Evolutionary conservation across 352 stramenopile genomes (phyloP).

Genomic region (Pythium chondricola): DNA sequence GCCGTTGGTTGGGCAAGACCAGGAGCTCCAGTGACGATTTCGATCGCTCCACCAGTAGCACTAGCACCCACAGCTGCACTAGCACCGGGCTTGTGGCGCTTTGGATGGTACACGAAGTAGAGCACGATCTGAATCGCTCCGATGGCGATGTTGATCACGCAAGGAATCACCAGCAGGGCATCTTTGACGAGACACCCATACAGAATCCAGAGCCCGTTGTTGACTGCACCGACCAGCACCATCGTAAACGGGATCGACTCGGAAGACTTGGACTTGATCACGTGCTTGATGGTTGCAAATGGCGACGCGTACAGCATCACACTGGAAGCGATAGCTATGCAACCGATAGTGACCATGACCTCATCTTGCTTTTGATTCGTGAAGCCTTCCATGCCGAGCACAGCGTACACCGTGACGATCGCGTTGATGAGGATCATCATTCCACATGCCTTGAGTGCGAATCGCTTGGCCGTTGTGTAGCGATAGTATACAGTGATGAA

Average conservation of each 20-base stretch:
- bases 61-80: conserved; percentile 8
- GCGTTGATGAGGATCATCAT: conserved; percentile 35
- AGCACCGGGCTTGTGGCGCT: conserved; percentile 10
- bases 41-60: conserved; percentile 5
- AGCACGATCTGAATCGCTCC: conserved; percentile 48
- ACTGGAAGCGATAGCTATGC: conserved; percentile 45
- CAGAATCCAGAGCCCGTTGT: conserved; percentile 72
- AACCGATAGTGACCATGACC: conserved; percentile 29
- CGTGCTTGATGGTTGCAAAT: conserved; percentile 45
- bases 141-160: conserved; percentile 37
- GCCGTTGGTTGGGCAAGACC: conserved; percentile 3
- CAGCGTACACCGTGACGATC: conserved; percentile 38
- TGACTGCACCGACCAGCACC: conserved; percentile 49
- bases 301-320: conserved; percentile 61
- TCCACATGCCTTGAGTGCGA: conserved; percentile 27
- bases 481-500: conserved; percentile 28
- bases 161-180: conserved; percentile 50
- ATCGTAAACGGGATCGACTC: conserved; percentile 57
- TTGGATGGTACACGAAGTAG: conserved; percentile 51
- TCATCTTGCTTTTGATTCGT: conserved; percentile 24
- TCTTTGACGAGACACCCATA: conserved; percentile 53
- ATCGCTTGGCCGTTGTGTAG: conserved; percentile 28
- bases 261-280: conserved; percentile 45
- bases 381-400: conserved; percentile 28
- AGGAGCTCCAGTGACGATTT: conserved; percentile 22